Evolutionary conservation across 768 basidiomycete species (phyloP), one percentile per base, ranked within the genome.

Genomic region (Tylopilus plumbeoviolaceoides): DNA sequence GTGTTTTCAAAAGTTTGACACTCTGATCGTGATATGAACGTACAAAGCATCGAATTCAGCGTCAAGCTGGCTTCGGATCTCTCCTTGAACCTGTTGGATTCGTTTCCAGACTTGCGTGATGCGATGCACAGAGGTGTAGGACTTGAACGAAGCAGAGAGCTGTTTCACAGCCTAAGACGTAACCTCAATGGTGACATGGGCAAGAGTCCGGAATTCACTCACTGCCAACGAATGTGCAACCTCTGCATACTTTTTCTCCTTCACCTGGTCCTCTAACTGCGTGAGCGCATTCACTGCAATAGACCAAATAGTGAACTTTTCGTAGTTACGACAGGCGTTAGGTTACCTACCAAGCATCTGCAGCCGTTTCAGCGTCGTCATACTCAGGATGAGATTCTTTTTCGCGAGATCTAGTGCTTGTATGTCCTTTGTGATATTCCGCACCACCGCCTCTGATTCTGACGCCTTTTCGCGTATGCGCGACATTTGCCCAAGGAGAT

Each of bases 381-480:
- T 94, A 61, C 89, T 91, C 23, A 82, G 72, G 18, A 90, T 86
- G 46, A 99, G 79, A 64, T 98, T 97, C 72, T 85, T 87, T 79
- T 98, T 98, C 17, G 92, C 94, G 33, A 89, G 73, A 68, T 98
- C 97, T 30, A 99, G 77, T 5, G 88, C 82, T 67, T 98, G 95
- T 44, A 99, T 98, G 69, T 99, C 97, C 59, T 90, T 88, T 2
- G 97, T 99, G 59, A 98, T 97, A 60, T 91, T 85, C 48, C 89
- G 80, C 23, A 98, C 97, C 44, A 98, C 91, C 2, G 93, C 93
- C 63, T 98, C 97, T 3, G 92, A 94, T 66, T 99, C 97, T 1
- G 92, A 90, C 0, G 95, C 94, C 66, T 98, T 98, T 71, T 98
- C 94, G 41, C 93, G 82, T 59, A 98, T 97, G 51, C 89, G 87